Evolutionary conservation across 1,284 basidiomycete species (phyloP), one percentile per base, ranked within the genome.

Genomic region (Leucoagaricus sp.): DNA sequence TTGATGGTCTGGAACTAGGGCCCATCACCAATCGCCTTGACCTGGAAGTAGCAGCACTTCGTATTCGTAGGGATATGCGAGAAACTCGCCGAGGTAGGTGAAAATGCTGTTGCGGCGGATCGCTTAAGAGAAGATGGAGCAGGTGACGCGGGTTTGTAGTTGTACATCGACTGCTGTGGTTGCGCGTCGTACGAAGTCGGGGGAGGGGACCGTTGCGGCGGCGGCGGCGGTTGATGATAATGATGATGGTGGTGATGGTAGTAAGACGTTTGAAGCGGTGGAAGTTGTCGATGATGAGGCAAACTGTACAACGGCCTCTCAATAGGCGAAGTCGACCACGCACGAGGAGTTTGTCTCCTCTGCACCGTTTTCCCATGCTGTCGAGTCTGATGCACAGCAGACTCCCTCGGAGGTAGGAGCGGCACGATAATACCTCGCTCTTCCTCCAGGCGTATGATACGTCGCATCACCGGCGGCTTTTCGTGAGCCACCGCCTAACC

Each of bases 101-200:
- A 93, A 72, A 94, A 94, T 2, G 90, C 91, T 42, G 84, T 83
- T 15, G 79, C 78, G 2, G 91, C 89, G 1, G 84, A 78, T 26
- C 89, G 85, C 65, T 91, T 91, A 34, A 75, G 74, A 34, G 86
- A 82, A 1, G 69, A 64, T 31, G 64, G 65, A 15, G 50, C 28
- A 9, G 67, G 63, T 0, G 66, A 59, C 15, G 67, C 31, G 10
- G 52, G 52, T 34, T 36, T 53, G 17, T 60, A 34, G 48, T 54
- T 50, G 55, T 57, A 59, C 59, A 21, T 19, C 40, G 19, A 19
- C 7, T n/a, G n/a, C n/a, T n/a, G n/a, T n/a, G n/a, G n/a, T n/a
- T n/a, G n/a, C n/a, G 40, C 19, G 40, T 21, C 40, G 40, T 19
- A 23, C 23, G 5, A 21, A 8, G 19, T n/a, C 17, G 40, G 9